Conservation (phyloP, 208 protist genomes). For the Herpetomonas samuelpessoai region DNA sequence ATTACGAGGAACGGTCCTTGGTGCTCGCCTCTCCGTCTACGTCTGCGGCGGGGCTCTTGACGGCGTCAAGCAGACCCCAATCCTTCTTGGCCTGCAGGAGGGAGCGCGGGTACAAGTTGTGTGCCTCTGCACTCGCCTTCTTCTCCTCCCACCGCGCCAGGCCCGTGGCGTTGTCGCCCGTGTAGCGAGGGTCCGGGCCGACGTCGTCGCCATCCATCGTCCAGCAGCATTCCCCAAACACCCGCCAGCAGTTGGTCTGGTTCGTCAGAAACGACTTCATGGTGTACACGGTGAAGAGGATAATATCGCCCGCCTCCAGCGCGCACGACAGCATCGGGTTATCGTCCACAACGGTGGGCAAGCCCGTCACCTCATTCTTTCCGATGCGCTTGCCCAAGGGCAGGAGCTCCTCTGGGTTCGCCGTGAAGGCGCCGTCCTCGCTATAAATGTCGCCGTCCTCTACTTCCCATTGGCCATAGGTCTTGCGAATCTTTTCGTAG, state of each 20-base stretch:
- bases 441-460: constrained; percentile 62
- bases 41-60: too few relatives aligned
- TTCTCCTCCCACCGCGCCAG: constrained; percentile 41
- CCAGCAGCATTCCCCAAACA: constrained; percentile 77
- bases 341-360: constrained; percentile 57
- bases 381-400: constrained; percentile 64
- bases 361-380: constrained; percentile 53
- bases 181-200: constrained; percentile 76
- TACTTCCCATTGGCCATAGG: constrained; percentile 85
- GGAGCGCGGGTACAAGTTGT: constrained; percentile 39
- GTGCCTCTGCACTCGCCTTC: not conserved
- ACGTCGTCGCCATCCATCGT: constrained; percentile 87
- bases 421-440: constrained; percentile 79
- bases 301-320: constrained; percentile 71
- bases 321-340: constrained; percentile 67
- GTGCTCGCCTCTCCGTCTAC: too few relatives aligned
- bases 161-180: constrained; percentile 44
- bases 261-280: constrained; percentile 84
- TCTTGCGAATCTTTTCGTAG: constrained; percentile 59
- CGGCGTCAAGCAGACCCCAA: constrained; percentile 55
- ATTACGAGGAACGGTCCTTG: too few relatives aligned
- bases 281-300: constrained; percentile 84
- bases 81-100: constrained; percentile 63
- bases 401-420: constrained; percentile 57
- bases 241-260: constrained; percentile 58